Conservation (phyloP, 2,329 filamentous ascomycete genomes). For the Ampelomyces quisqualis region DNA sequence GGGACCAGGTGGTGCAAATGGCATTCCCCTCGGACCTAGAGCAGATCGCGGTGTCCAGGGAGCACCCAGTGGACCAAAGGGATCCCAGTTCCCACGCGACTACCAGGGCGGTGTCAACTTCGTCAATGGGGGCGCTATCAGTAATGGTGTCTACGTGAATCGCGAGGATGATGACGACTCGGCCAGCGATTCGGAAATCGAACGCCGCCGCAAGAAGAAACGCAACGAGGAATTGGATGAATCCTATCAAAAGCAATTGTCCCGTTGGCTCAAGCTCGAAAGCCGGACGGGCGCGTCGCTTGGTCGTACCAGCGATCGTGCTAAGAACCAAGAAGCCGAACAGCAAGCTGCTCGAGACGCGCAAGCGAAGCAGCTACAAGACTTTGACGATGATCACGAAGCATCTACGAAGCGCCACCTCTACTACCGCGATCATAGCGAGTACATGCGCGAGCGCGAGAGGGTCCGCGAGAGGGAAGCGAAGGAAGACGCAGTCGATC, state of each 20-base stretch:
- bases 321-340: slow-evolving; percentile 71
- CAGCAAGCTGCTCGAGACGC: slow-evolving; percentile 64
- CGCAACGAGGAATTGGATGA: slow-evolving; percentile 76
- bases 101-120: slow-evolving; percentile 79
- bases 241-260: slow-evolving; percentile 78
- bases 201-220: slow-evolving; percentile 69
- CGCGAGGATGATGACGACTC: slow-evolving; percentile 84
- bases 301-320: slow-evolving; percentile 78
- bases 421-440: slow-evolving; percentile 84
- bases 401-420: slow-evolving; percentile 68
- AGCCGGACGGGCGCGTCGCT: slow-evolving; percentile 79
- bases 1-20: slow-evolving; percentile 67
- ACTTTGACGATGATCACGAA: slow-evolving; percentile 93
- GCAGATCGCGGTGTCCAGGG: slow-evolving; percentile 64
- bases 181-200: slow-evolving; percentile 82
- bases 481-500: slow-evolving; percentile 78
- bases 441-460: slow-evolving; percentile 80
- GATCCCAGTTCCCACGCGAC: slow-evolving; percentile 66
- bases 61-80: slow-evolving; percentile 72
- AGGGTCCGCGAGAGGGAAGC: slow-evolving; percentile 72
- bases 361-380: slow-evolving; percentile 68
- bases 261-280: slow-evolving; percentile 89
- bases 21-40: slow-evolving; percentile 73
- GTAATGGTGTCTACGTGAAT: slow-evolving; percentile 56
- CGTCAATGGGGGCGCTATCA: slow-evolving; percentile 73